Base-by-base conservation (phyloP, 2,329 filamentous ascomycete genomes). In the Venturia pyrina region DNA sequence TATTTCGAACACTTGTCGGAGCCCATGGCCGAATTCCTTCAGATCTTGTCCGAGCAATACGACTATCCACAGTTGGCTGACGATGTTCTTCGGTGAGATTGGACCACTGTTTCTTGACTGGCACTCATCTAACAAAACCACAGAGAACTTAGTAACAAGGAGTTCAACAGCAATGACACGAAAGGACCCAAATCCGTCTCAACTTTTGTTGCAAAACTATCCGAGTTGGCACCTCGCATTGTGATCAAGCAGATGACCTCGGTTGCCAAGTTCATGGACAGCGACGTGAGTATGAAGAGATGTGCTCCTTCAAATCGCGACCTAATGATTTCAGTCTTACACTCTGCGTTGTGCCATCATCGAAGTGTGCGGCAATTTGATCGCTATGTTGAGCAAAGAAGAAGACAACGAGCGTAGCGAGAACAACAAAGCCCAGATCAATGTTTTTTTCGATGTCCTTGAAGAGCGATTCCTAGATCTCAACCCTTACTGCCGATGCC, bases 1-100 rank as follows among this genome's bases (percentile, higher is more conserved):
- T 99, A 99, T 75, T 99, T 98, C 72, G 95, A 99, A 78, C 95
- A 99, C 76, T 80, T 99, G n/a, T 93, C 95, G 0, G 95, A 99
- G 73, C 95, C 95, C 1, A 99, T 99, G 95, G 95, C 95, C 41
- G 96, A 99, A 75, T 96, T 99, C 72, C 80, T 99, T 5, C 91
- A 98, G 72, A 99, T 98, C 72, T 82, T 99, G 34, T 89, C 93
- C 0, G 93, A 98, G 75, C 93, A 97, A 79, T 99, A 98, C 78
- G 95, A 99, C 77, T 96, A 98, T 74, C 90, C 93, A 19, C 95
- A 99, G 73, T 83, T 99, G 10, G 89, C 92, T 5, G 95, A 97
- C 74, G 95, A 99, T 74, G 90, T 98, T 40, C 78, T 99, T 67
- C 88, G 80, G 80, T 81, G 75, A 44, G 66, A 59, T 19, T 32